These are phyloP conservation scores for Rhodotorula graminis DNA, from an alignment of 768 basidiomycete species.

Conservation along the genomic window DNA sequence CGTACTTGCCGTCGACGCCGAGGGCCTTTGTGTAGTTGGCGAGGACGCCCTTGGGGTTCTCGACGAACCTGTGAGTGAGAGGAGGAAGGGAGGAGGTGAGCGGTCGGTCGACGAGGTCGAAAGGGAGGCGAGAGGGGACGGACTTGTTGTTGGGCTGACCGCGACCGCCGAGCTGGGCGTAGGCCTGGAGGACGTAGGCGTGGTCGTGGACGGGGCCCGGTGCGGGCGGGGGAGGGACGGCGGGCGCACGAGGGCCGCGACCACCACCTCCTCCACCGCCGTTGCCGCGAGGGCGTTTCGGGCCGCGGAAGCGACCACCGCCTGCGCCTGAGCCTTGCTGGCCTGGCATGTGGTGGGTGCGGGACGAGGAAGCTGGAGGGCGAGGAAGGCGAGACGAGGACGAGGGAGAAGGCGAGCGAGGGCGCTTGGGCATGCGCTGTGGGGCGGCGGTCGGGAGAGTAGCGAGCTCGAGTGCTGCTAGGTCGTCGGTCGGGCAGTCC, in stretches of 20 bases:
- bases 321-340: not conserved
- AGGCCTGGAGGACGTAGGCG: slow-evolving; percentile 5
- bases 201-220: slow-evolving; percentile 8
- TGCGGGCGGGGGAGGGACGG: not conserved
- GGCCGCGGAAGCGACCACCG: not conserved
- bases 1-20: slow-evolving; percentile 12
- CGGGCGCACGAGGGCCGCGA: not conserved
- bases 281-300: not conserved
- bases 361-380: not conserved
- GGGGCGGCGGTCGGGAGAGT: not conserved
- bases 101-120: no score
- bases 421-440: slow-evolving; percentile 8
- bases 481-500: no score
- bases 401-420: not conserved
- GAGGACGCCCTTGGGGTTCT: slow-evolving; percentile 32
- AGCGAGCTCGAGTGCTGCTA: not conserved
- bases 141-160: not conserved
- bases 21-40: slow-evolving; percentile 24
- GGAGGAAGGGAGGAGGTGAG: no score
- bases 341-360: not conserved
- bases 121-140: not conserved
- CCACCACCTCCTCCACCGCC: not conserved
- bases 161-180: not conserved
- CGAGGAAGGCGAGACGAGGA: not conserved
- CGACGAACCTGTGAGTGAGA: slow-evolving; percentile 14